Percentiles rank a stretch among this genome's conserved stretches.
phyloP scores from a whole-genome alignment of 176 grass and related monocot genomes.

The Aegilops bicornis region DNA sequence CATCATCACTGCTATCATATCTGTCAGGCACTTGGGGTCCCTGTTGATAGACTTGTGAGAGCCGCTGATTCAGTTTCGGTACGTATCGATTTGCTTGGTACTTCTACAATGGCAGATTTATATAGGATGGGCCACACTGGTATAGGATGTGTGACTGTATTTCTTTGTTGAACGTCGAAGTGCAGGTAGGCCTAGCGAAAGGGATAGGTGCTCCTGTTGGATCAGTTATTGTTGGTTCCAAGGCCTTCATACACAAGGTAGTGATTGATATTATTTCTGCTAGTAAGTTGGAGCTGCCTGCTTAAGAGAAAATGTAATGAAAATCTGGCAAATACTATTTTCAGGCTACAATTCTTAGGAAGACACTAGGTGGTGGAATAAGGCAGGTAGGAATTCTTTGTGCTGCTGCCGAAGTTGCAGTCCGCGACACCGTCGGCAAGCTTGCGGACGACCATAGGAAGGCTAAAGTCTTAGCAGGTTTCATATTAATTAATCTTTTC shows the following conservation, averaged over 20 bases:
- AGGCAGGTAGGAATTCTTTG: slow-evolving; percentile 83
- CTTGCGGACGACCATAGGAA: too few species aligned
- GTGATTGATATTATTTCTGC: background rate
- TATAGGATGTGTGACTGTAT: background rate
- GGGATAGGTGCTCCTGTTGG: slow-evolving; percentile 86
- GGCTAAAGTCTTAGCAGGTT: too few species aligned
- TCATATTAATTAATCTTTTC: slow-evolving; percentile 7
- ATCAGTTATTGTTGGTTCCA: slow-evolving; percentile 74
- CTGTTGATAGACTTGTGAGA: too few species aligned
- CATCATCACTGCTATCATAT: background rate
- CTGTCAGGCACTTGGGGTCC: slow-evolving; percentile 17
- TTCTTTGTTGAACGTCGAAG: background rate
- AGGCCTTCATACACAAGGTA: slow-evolving; percentile 75
- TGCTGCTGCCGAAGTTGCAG: slow-evolving; percentile 75
- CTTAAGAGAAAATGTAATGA: background rate
- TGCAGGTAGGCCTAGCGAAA: slow-evolving; percentile 86
- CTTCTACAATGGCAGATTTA: background rate
- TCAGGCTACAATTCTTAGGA: slow-evolving; percentile 83
- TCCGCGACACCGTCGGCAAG: slow-evolving; percentile 45
- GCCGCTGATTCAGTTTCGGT: slow-evolving; percentile 26
- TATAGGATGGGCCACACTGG: background rate
- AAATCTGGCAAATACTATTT: background rate
- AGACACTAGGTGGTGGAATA: slow-evolving; percentile 93
- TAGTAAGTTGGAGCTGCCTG: background rate
- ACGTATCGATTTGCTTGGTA: slow-evolving; percentile 16